These are phyloP conservation scores for Rubia peregrina DNA, from an alignment of 305 asterid species.

Conservation along the genomic window DNA sequence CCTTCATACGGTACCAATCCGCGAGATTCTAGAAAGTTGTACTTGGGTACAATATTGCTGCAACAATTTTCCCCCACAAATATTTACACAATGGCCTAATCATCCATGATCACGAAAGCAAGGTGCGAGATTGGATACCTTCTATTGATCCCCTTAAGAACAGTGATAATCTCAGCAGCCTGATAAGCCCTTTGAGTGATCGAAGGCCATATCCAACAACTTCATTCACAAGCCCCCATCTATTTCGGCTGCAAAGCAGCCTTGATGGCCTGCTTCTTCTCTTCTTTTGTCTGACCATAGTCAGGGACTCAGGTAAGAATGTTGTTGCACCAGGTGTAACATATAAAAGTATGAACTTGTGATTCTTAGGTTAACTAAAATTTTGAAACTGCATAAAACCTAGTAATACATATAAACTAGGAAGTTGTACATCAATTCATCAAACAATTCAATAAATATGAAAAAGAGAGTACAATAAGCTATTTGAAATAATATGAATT, in stretches of 20 bases:
- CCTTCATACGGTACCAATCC: slow-evolving; percentile 96
- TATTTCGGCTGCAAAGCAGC: slow-evolving; percentile 67
- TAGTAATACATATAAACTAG: too few relatives aligned
- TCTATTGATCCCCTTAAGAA: slow-evolving; percentile 57
- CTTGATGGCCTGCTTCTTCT: slow-evolving; percentile 68
- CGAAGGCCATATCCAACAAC: slow-evolving; percentile 98
- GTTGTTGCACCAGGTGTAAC: too few relatives aligned
- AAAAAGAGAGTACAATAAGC: too few relatives aligned
- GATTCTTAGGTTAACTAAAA: too few relatives aligned
- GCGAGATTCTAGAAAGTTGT: slow-evolving; percentile 94
- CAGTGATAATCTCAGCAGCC: slow-evolving; percentile 90
- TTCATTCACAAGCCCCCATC: slow-evolving; percentile 70
- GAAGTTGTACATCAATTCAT: too few relatives aligned
- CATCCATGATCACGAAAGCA: neutral
- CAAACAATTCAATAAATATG: too few relatives aligned
- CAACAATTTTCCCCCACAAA: slow-evolving; percentile 12
- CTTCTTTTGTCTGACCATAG: slow-evolving; percentile 54
- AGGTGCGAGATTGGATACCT: slow-evolving; percentile 32
- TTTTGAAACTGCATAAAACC: too few relatives aligned
- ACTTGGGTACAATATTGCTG: slow-evolving; percentile 79
- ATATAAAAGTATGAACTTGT: too few relatives aligned
- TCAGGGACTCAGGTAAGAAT: too few relatives aligned
- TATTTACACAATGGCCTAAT: neutral
- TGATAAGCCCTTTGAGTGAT: slow-evolving; percentile 94
- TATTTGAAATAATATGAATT: too few relatives aligned